Evolutionary conservation across 192 early-diverging fungal species (phyloP), one percentile per base, ranked within the genome.

Genomic region (Entophlyctis luteolus): DNA sequence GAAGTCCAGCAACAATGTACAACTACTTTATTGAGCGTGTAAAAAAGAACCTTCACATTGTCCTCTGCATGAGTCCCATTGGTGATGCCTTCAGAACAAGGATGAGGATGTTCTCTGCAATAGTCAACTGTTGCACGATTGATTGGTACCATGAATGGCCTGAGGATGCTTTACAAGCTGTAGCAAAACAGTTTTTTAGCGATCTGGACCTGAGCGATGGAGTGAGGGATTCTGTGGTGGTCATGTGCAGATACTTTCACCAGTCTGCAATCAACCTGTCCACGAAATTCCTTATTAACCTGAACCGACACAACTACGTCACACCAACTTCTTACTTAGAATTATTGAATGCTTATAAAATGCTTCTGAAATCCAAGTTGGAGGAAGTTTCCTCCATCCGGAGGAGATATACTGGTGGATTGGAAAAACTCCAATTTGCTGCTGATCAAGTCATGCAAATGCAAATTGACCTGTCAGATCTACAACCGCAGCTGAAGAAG

Each of bases 131-230:
- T 67, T 86, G 83, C 55, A 86, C 85, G 0, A 86, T 86, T 55
- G 84, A 86, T 60, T 86, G 83, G 81, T 86, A 86, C 73, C 83
- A 85, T 57, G 81, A 80, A 23, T 86, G 85, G 85, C 85, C 85
- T 18, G 80, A 86, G 68, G 85, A 86, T 67, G 85, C 85, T 0
- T 48, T 86, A 45, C 79, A 83, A 62, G 83, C 83, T 18, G 85
- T 86, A 23, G 85, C 85, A 1, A 70, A 77, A 52, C 75, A 86
- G 55, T 86, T 84, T 60, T 74, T 86, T 23, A 62, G 59, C 47
- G 85, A 85, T 5, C 54, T 81, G 20, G 82, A 85, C 14, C 59
- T 81, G 23, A 68, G 47, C 27, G 75, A 73, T 12, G 33, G 57
- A 22, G 57, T 76, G 14, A 32, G 73, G 16, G 59, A 55, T 4